Conservation (phyloP, 805 yeast genomes). For the Nakazawaea ishiwadae region DNA sequence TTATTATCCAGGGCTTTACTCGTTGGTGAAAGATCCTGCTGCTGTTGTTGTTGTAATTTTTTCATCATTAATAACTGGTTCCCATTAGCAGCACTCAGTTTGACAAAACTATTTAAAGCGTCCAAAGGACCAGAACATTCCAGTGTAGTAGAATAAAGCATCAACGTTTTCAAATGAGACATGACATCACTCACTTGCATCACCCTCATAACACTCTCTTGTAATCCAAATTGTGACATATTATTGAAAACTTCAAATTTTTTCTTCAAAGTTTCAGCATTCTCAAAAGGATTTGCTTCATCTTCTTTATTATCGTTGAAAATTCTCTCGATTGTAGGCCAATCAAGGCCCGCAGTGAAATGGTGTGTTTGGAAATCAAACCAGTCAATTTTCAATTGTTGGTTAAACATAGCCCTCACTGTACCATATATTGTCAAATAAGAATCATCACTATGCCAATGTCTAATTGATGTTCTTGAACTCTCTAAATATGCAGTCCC, state of each 20-base stretch:
- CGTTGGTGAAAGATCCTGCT: conserved; percentile 16
- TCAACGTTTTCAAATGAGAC: conserved; percentile 63
- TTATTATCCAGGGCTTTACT: conserved; percentile 5
- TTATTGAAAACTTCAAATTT: conserved; percentile 40
- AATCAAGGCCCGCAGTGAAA: conserved; percentile 40
- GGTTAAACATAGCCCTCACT: conserved; percentile 56
- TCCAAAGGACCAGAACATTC: conserved; percentile 38
- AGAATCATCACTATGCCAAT: conserved; percentile 66
- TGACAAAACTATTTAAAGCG: conserved; percentile 36
- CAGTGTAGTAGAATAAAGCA: conserved; percentile 28
- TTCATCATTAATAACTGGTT: conserved; percentile 17
- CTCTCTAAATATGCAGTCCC: conserved; percentile 53
- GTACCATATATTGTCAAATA: conserved; percentile 58
- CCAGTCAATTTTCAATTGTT: conserved; percentile 66
- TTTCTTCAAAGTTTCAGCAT: conserved; percentile 14
- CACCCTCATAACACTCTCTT: conserved; percentile 60
- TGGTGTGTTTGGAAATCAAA: conserved; percentile 53
- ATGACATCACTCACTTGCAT: conserved; percentile 76
- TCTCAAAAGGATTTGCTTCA: conserved; percentile 3
- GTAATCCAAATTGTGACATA: conserved; percentile 57
- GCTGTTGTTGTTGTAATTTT: conserved; percentile 24
- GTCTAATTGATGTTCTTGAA: conserved; percentile 41
- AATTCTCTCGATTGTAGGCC: conserved; percentile 40
- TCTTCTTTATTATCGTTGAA: conserved; percentile 27
- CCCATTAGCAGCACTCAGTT: conserved; percentile 10